Percentiles rank a stretch among this genome's conserved stretches.
These are phyloP conservation scores for Xanthoceras sorbifolium DNA, from an alignment of 345 rosid genomes.

Conservation along the genomic window DNA sequence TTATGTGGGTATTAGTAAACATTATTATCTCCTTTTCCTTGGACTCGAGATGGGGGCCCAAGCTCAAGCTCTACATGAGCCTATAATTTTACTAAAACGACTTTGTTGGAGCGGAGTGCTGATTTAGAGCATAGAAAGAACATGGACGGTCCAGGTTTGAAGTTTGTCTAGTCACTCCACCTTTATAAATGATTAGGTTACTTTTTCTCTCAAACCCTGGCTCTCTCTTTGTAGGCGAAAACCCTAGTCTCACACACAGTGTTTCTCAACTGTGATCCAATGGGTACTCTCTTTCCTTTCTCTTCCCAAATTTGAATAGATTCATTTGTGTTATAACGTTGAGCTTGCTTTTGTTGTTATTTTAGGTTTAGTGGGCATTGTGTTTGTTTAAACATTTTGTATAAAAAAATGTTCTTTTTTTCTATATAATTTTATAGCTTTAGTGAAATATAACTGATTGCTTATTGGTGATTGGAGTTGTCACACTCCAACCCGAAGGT, in stretches of 20 bases:
- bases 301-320: not conserved
- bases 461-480: too few species aligned
- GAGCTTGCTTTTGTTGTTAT: not conserved
- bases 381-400: too few species aligned
- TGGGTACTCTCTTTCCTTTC: constrained; percentile 13
- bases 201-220: not conserved
- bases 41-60: too few species aligned
- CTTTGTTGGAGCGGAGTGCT: not conserved
- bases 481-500: too few species aligned
- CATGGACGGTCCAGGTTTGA: constrained; percentile 20
- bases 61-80: too few species aligned
- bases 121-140: not conserved
- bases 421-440: too few species aligned
- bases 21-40: too few species aligned
- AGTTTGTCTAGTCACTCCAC: too few species aligned
- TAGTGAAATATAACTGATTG: too few species aligned
- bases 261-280: constrained; percentile 1
- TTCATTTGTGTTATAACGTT: not conserved
- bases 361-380: too few species aligned
- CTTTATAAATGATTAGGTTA: not conserved
- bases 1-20: too few species aligned
- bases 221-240: not conserved
- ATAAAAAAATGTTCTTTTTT: too few species aligned
- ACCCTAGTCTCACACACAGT: not conserved
- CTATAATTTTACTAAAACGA: not conserved